A percentile compares a stretch with the other conserved stretches of the same genome.
Conservation (phyloP, 768 basidiomycete genomes). For the Hypholoma sublateritium region DNA sequence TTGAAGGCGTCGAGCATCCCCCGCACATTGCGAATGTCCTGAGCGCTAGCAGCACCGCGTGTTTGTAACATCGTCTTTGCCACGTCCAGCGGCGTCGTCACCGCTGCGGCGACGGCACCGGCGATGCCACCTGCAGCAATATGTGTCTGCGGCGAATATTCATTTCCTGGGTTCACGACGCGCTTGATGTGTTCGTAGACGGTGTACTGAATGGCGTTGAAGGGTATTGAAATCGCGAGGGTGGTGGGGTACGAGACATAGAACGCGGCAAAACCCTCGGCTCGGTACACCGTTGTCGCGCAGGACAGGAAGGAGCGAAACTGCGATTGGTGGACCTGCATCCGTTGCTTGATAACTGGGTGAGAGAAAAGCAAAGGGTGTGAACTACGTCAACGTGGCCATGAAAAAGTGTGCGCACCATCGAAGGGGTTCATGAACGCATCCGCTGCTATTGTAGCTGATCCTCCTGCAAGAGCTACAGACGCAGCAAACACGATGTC, state of each 20-base stretch:
- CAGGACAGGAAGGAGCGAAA: slow-evolving; percentile 88
- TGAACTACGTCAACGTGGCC: slow-evolving; percentile 1
- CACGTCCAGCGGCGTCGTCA: slow-evolving; percentile 96
- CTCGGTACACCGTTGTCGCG: slow-evolving; percentile 78
- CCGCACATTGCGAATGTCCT: slow-evolving; percentile 77
- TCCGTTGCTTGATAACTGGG: slow-evolving; percentile 97
- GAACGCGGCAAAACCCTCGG: slow-evolving; percentile 88
- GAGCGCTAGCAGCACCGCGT: slow-evolving; percentile 83
- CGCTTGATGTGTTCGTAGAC: slow-evolving; percentile 93
- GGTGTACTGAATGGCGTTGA: slow-evolving; percentile 97
- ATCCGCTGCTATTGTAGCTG: slow-evolving; percentile 93
- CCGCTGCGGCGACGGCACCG: slow-evolving; percentile 91
- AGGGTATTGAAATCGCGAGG: slow-evolving; percentile 93
- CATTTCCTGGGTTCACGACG: slow-evolving; percentile 78
- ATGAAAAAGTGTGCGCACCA: slow-evolving; percentile 52
- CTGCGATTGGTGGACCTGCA: slow-evolving; percentile 95
- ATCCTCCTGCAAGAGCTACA: slow-evolving; percentile 87
- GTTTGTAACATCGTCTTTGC: slow-evolving; percentile 98
- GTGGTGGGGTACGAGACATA: slow-evolving; percentile 99
- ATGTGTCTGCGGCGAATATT: slow-evolving; percentile 93
- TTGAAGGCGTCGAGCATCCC: slow-evolving; percentile 88
- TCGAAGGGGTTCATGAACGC: slow-evolving; percentile 99
- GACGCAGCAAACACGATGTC: slow-evolving; percentile 8
- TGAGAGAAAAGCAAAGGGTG: slow-evolving; percentile 4
- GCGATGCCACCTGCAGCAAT: slow-evolving; percentile 90